Conservation (phyloP, 345 rosid genomes). For the Noccaea caerulescens region DNA sequence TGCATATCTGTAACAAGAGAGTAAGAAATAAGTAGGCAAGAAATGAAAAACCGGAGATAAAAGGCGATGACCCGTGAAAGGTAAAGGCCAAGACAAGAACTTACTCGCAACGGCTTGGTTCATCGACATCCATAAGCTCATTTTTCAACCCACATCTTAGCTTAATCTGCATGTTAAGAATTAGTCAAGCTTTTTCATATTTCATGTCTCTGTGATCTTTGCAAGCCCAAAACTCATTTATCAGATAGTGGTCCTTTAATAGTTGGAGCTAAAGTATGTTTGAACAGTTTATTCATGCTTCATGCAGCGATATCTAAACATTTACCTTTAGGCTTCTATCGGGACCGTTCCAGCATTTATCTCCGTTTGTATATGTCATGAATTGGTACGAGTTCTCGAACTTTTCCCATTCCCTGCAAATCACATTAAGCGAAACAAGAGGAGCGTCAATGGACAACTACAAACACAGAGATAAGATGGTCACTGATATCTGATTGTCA, state of each 20-base stretch:
- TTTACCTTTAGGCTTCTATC: constrained; percentile 86
- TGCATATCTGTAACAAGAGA: constrained; percentile 60
- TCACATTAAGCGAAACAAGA: neutral
- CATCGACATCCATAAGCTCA: constrained; percentile 83
- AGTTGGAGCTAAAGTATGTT: neutral
- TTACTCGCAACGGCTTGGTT: constrained; percentile 99
- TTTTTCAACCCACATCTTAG: constrained; percentile 85
- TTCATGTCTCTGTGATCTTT: constrained; percentile 18
- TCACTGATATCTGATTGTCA: constrained; percentile 6
- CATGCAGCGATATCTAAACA: neutral
- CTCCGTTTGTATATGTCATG: constrained; percentile 84
- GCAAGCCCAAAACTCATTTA: neutral
- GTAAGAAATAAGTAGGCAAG: neutral
- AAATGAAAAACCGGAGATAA: neutral
- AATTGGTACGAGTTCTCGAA: constrained; percentile 66
- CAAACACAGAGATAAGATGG: neutral
- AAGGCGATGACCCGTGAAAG: neutral
- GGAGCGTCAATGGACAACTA: neutral
- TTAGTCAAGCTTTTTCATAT: constrained; percentile 7
- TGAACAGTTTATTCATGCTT: neutral
- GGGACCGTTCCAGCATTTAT: constrained; percentile 97
- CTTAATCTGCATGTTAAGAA: constrained; percentile 57
- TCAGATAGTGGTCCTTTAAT: neutral
- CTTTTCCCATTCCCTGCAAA: constrained; percentile 77
- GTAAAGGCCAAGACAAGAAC: constrained; percentile 12